Evolutionary conservation across 345 rosid genomes (phyloP).

Genomic region (Crucihimalaya himalaica): DNA sequence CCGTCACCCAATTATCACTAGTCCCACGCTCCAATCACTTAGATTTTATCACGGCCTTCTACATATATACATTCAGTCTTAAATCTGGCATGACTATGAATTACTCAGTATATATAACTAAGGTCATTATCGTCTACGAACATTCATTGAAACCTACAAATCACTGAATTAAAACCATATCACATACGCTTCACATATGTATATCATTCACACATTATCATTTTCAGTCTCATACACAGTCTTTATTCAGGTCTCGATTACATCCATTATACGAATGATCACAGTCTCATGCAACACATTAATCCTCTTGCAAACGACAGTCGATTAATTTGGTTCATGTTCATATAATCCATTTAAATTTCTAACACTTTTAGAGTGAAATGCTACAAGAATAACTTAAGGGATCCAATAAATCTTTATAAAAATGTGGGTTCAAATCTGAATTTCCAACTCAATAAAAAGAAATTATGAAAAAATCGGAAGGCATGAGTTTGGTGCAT

Average conservation of each 20-base stretch:
- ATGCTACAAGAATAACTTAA: neutral
- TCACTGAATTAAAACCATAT: neutral
- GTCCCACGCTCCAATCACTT: neutral
- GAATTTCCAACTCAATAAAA: too few relatives aligned
- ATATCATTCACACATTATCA: neutral
- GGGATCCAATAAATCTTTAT: neutral
- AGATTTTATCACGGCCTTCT: too few relatives aligned
- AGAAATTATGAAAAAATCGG: neutral
- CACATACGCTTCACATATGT: neutral
- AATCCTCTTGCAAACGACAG: neutral
- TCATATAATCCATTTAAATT: neutral
- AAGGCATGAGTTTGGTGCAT: slow-evolving; percentile 21
- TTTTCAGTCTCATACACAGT: neutral
- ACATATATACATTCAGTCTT: too few relatives aligned
- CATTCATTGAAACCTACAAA: neutral
- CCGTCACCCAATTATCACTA: too few relatives aligned
- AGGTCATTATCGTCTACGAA: neutral
- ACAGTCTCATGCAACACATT: neutral
- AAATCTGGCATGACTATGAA: too few relatives aligned
- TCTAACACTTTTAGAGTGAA: neutral
- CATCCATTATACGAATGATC: neutral
- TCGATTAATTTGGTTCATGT: neutral
- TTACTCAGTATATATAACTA: neutral
- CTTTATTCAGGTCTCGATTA: too few relatives aligned
- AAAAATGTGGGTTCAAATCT: neutral